Evolutionary conservation across 148 eudicot species (phyloP).

Genomic region (Persicaria maculosa): DNA sequence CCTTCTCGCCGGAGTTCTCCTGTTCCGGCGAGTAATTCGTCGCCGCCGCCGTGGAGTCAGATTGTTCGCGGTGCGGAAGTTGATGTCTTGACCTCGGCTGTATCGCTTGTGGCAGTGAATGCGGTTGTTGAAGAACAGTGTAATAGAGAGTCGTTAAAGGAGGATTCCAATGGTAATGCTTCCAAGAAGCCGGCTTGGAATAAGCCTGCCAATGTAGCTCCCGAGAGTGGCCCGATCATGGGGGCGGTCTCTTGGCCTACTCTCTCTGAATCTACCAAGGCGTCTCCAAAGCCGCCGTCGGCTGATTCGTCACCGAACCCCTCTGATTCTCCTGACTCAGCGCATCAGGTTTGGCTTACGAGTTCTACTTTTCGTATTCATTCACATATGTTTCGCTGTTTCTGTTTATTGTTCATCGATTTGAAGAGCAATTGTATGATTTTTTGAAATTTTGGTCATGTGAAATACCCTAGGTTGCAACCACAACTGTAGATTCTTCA

Average conservation of each 20-base stretch:
- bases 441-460: not conserved
- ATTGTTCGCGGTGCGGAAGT: too few relatives aligned
- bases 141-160: too few relatives aligned
- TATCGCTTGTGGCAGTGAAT: too few relatives aligned
- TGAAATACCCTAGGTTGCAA: constrained; percentile 33
- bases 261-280: constrained; percentile 60
- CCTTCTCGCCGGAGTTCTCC: too few relatives aligned
- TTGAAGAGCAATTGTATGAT: not conserved
- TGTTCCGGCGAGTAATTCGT: too few relatives aligned
- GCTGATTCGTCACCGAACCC: constrained; percentile 35
- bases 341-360: not conserved
- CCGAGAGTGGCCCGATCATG: constrained; percentile 54
- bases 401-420: not conserved
- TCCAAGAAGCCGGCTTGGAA: constrained; percentile 43
- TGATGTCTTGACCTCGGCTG: too few relatives aligned
- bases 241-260: constrained; percentile 71
- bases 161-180: too few relatives aligned
- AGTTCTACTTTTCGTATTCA: not conserved
- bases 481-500: constrained; percentile 22
- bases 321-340: constrained; percentile 33
- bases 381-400: not conserved
- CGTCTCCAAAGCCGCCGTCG: constrained; percentile 39
- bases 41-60: too few relatives aligned
- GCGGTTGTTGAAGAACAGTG: too few relatives aligned
- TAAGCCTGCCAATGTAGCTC: constrained; percentile 31